A percentile compares a stretch with the other conserved stretches of the same genome.
These are phyloP conservation scores for Salix brachista DNA, from an alignment of 345 rosid genomes.

Conservation along the genomic window DNA sequence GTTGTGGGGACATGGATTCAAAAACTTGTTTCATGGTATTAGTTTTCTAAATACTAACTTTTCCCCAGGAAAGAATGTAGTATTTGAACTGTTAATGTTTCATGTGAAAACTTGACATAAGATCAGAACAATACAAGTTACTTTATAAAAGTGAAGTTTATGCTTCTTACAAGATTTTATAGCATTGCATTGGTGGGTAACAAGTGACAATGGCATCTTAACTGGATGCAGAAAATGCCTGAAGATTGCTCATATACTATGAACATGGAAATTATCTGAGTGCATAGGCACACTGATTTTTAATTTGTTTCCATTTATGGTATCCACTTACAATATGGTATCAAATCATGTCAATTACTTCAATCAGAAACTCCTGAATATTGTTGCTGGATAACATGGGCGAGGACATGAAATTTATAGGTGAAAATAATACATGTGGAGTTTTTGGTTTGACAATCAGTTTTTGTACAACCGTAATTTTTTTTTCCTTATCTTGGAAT, in stretches of 20 bases:
- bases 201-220: not conserved
- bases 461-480: not conserved
- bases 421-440: not conserved
- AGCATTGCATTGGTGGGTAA: not conserved
- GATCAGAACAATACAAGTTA: not conserved
- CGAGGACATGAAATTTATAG: not conserved
- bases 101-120: not conserved
- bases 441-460: not conserved
- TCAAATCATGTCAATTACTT: not conserved
- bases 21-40: not conserved
- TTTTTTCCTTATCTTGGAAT: not conserved
- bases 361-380: not conserved
- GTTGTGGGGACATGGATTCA: constrained; percentile 1
- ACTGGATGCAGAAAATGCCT: not conserved
- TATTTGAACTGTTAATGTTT: not conserved
- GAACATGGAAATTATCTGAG: not conserved
- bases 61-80: not conserved
- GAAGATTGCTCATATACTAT: not conserved
- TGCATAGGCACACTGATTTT: not conserved
- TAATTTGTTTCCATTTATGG: not conserved
- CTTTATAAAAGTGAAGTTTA: not conserved
- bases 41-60: not conserved
- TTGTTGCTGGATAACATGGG: not conserved
- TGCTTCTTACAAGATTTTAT: not conserved
- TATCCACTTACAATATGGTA: not conserved